These are phyloP conservation scores for Cryptococcus maquisensis DNA, from an alignment of 1,284 basidiomycete genomes.

Conservation along the genomic window DNA sequence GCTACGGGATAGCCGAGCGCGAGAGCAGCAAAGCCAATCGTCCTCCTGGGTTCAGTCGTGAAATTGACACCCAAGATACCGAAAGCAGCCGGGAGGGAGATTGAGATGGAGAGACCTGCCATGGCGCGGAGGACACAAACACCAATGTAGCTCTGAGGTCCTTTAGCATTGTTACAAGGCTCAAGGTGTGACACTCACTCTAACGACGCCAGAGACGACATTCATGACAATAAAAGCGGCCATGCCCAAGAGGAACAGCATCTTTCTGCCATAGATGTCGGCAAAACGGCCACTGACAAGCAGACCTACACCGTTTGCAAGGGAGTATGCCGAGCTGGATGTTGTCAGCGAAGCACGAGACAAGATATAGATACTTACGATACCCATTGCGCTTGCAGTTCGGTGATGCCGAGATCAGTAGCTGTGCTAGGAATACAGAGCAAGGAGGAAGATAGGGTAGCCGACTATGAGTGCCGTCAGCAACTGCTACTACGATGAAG, in stretches of 20 bases:
- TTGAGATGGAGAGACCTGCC: constrained; percentile 22
- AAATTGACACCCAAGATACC: constrained; percentile 40
- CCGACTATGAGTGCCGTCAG: constrained; percentile 7
- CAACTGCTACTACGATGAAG: neutral
- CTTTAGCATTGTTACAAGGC: neutral
- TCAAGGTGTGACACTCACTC: constrained; percentile 6
- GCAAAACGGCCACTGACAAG: constrained; percentile 47
- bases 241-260: constrained; percentile 41
- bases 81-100: constrained; percentile 29
- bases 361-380: neutral
- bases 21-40: constrained; percentile 57
- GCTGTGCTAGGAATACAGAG: constrained; percentile 44
- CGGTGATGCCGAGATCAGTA: constrained; percentile 29
- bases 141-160: constrained; percentile 12
- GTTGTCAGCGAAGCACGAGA: neutral
- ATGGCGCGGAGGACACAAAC: constrained; percentile 31
- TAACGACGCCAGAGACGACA: constrained; percentile 23
- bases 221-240: neutral
- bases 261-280: constrained; percentile 44
- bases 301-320: constrained; percentile 46
- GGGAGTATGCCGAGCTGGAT: constrained; percentile 40
- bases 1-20: constrained; percentile 71
- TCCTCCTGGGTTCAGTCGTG: constrained; percentile 51
- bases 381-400: constrained; percentile 44
- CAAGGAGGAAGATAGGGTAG: constrained; percentile 8